Evolutionary conservation across 78 protist species (phyloP), one percentile per base, ranked within the genome.

Genomic region (Dictyostelium intermedium): DNA sequence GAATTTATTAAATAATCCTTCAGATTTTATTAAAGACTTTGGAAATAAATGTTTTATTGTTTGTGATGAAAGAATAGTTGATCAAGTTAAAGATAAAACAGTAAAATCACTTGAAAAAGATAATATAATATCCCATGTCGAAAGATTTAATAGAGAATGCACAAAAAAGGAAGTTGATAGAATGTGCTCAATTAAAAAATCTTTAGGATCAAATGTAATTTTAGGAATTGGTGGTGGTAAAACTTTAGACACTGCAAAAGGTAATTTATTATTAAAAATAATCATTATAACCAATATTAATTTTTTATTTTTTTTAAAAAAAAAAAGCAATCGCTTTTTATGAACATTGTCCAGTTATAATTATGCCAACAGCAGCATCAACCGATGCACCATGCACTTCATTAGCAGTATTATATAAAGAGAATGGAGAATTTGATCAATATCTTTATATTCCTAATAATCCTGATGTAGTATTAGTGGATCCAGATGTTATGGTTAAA

Each of bases 211-310:
- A 27, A 27, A 66, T 27, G 14, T 66, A 11, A 27, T 66, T 66
- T 23, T 66, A 66, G 74, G 74, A 27, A 66, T 66, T 27, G 74
- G 74, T 66, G 74, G 74, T 66, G 74, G 74, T 23, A 66, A 66
- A 27, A 66, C 74, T 23, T 8, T 66, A 23, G 74, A 66, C 11
- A 27, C 74, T 66, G 74, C 74, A 66, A 66, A 66, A 56, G 66
- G 66, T 56, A 56, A 56, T 50, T 16, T 3, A 16, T 50, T 14
- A 14, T 20, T 39, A 39, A 39, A 39, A 39, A 20, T 20, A 14
- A 20, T 56, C 6, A 56, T 20, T 45, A 9, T 45, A 45, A 45
- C 7, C 0, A 45, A 9, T 2, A 45, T 45, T 8, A 8, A 8
- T 20, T 20, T 20, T 56, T 3, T 56, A 14, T 20, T 56, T 20